These are phyloP conservation scores for Hypoxylon sp. DNA, from an alignment of 2,329 filamentous ascomycete genomes.

Conservation along the genomic window DNA sequence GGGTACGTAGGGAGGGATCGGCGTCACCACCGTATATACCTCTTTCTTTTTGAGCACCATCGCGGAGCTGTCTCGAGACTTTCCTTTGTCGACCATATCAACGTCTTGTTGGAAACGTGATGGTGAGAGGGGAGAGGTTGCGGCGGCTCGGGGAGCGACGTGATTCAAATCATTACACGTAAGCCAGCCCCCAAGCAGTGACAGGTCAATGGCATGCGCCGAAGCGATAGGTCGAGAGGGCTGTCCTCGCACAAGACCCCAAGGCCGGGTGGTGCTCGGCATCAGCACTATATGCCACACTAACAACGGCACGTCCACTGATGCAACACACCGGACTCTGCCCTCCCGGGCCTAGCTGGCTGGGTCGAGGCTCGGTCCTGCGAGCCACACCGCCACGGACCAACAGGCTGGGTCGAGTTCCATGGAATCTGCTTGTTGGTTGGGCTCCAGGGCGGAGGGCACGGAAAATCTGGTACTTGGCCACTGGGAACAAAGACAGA, in stretches of 20 bases:
- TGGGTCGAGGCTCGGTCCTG: slow-evolving; percentile 3
- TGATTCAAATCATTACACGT: slow-evolving; percentile 26
- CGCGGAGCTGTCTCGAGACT: slow-evolving; percentile 11
- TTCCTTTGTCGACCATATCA: slow-evolving; percentile 5
- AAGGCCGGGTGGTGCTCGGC: slow-evolving; percentile 17
- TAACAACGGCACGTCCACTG: slow-evolving; percentile 18
- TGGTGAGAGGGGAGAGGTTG: slow-evolving; percentile 12
- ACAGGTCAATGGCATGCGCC: slow-evolving; percentile 21
- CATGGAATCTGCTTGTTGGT: slow-evolving; percentile 11
- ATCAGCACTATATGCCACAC: slow-evolving; percentile 27
- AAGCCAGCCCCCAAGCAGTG: slow-evolving; percentile 24
- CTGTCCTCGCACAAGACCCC: slow-evolving; percentile 22
- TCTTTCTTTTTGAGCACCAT: slow-evolving; percentile 69
- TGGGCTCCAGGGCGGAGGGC: slow-evolving; percentile 14
- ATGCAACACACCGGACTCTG: slow-evolving; percentile 14
- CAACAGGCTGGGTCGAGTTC: slow-evolving; percentile 18
- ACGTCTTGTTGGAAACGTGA: slow-evolving; percentile 7
- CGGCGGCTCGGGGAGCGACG: slow-evolving; percentile 15
- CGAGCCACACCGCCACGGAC: slow-evolving; percentile 21
- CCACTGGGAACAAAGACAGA: neutral
- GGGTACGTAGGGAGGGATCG: slow-evolving; percentile 73
- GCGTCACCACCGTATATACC: slow-evolving; percentile 72
- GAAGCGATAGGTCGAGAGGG: slow-evolving; percentile 23
- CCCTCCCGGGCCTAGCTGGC: slow-evolving; percentile 6
- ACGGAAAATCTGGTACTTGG: slow-evolving; percentile 10